phyloP scores from a whole-genome alignment of 805 yeast species.

The Maudiozyma saulgeensis region DNA sequence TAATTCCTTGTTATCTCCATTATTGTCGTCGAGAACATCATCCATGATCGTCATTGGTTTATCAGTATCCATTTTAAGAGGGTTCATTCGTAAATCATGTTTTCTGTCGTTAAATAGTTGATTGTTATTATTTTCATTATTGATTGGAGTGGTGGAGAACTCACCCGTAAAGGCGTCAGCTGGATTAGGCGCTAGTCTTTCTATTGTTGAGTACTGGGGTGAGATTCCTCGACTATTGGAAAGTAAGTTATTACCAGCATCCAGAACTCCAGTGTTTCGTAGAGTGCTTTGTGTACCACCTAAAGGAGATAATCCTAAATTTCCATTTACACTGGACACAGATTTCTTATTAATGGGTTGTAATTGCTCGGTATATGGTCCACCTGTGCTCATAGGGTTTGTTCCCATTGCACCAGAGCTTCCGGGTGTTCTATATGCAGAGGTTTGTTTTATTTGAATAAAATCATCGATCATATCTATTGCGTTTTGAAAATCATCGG shows the following conservation, averaged over 20 bases:
- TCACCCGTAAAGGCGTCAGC: conserved; percentile 11
- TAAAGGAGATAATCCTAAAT: not conserved
- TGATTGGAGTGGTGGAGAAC: conserved; percentile 13
- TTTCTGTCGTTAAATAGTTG: conserved; percentile 11
- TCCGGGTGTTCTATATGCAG: conserved; percentile 32
- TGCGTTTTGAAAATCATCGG: conserved; percentile 23
- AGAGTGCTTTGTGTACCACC: not conserved
- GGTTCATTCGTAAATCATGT: conserved; percentile 10
- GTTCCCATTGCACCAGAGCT: conserved; percentile 18
- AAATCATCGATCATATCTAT: conserved; percentile 33
- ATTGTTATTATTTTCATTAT: conserved; percentile 8
- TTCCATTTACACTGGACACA: not conserved
- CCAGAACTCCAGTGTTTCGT: not conserved
- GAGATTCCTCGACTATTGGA: conserved; percentile 2
- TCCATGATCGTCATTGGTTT: conserved; percentile 2
- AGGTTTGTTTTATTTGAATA: conserved; percentile 31
- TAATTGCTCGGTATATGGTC: conserved; percentile 26
- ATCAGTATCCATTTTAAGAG: conserved; percentile 9
- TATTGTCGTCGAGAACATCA: not conserved
- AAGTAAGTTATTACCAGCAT: not conserved
- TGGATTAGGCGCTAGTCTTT: conserved; percentile 5
- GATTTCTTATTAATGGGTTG: conserved; percentile 19
- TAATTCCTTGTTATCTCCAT: conserved; percentile 20
- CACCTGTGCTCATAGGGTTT: conserved; percentile 26
- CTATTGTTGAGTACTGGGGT: conserved; percentile 9